Conservation (phyloP, 805 yeast genomes). For the Candida succiphila region DNA sequence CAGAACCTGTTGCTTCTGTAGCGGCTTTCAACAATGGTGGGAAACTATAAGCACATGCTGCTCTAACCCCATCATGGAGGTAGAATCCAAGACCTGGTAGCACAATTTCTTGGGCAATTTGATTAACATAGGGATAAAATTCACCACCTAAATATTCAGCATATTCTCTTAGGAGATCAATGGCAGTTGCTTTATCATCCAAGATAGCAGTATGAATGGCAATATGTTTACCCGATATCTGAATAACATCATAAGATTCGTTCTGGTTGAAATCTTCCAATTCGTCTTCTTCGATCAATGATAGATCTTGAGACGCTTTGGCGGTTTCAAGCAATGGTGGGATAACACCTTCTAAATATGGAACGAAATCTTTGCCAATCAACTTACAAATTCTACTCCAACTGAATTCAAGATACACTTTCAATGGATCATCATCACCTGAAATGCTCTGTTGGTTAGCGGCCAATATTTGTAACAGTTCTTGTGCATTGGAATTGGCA, state of each 20-base stretch:
- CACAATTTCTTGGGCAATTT: constrained; percentile 67
- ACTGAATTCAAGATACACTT: constrained; percentile 80
- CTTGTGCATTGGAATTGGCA: constrained; percentile 60
- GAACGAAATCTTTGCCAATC: constrained; percentile 77
- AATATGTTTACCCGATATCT: constrained; percentile 81
- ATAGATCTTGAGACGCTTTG: constrained; percentile 80
- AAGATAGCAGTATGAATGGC: constrained; percentile 92
- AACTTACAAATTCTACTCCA: constrained; percentile 93
- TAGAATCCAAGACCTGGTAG: constrained; percentile 86
- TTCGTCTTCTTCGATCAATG: constrained; percentile 83
- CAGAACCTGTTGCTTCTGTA: constrained; percentile 41
- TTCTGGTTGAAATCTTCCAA: constrained; percentile 70
- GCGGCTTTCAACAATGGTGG: constrained; percentile 66
- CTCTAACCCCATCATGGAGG: constrained; percentile 89
- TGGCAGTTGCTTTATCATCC: constrained; percentile 89
- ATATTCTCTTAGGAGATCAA: constrained; percentile 77
- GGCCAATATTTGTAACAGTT: constrained; percentile 62
- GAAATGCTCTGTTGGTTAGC: constrained; percentile 47
- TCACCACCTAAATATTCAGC: constrained; percentile 76
- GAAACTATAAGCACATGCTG: constrained; percentile 77
- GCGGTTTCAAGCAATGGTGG: constrained; percentile 87
- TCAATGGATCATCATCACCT: constrained; percentile 82
- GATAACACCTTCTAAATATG: constrained; percentile 72
- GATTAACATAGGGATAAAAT: constrained; percentile 76
- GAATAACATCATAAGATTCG: constrained; percentile 93